Evolutionary conservation across 2,329 filamentous ascomycete genomes (phyloP), one percentile per base, ranked within the genome.

Genomic region (Didymella exigua): DNA sequence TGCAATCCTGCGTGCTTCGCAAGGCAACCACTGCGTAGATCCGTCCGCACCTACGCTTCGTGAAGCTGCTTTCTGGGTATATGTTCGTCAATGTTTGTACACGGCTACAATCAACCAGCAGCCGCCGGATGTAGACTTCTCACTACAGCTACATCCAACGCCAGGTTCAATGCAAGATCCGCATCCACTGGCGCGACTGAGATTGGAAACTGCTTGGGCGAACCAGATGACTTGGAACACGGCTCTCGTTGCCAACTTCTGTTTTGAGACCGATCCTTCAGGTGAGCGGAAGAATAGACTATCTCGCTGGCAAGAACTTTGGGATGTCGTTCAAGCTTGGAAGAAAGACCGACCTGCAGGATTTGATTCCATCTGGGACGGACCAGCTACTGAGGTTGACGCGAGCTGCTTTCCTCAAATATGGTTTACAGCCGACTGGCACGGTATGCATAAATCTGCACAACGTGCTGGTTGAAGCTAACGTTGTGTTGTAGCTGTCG

Each of bases 211-310:
- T 7, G 69, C 68, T 5, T 73, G 68, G 69, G 56, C 66, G 7
- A 73, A 73, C 30, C 65, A 68, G 24, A 72, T 72, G 62, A 66
- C 63, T n/a, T 73, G 69, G 68, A 59, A 69, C 38, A 67, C 67
- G 27, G 70, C 70, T 8, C 50, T 61, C 21, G 58, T 70, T 19
- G 61, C 67, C n/a, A 68, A 73, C 26, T 72, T 65, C 36, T 69
- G 69, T 43, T 73, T 69, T 41, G 67, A 65, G 7, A 47, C 51
- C 9, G 59, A 62, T 9, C 31, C 54, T 8, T 44, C 49, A 7
- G 46, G 29, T 5, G 64, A 67, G n/a, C 61, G 48, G 18, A 19
- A 49, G 4, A 21, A 37, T 9, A 66, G 53, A 31, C 30, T 51
- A 24, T 44, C 52, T 21, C 49, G 52, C 37, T 73, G 68, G 67